These are phyloP conservation scores for Sarcomyxa edulis DNA, from an alignment of 768 basidiomycete genomes.

Conservation along the genomic window DNA sequence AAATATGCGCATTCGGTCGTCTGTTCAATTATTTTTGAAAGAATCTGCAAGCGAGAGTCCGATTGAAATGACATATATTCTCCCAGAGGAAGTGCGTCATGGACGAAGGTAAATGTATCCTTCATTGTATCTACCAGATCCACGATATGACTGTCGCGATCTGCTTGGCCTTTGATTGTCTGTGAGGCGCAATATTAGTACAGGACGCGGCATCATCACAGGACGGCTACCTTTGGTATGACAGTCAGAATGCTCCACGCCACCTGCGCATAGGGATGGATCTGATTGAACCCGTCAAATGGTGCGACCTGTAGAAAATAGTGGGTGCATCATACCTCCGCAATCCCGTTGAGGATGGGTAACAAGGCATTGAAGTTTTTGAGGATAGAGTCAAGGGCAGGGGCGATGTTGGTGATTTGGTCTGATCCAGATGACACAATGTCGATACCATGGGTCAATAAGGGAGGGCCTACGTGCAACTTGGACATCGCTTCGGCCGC, in stretches of 20 bases:
- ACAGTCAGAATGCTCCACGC: slow-evolving; percentile 5
- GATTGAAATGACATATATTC: slow-evolving; percentile 8
- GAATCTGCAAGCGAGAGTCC: too few relatives aligned
- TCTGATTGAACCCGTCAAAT: not conserved
- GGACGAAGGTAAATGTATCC: slow-evolving; percentile 1
- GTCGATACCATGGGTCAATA: too few relatives aligned
- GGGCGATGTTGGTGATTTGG: too few relatives aligned
- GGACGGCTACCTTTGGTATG: not conserved
- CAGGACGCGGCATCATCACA: too few relatives aligned
- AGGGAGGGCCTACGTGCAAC: too few relatives aligned
- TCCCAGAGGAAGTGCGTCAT: not conserved
- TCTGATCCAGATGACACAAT: too few relatives aligned
- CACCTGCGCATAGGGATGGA: slow-evolving; percentile 6
- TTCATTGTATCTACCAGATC: slow-evolving; percentile 1
- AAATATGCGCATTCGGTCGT: slow-evolving; percentile 24
- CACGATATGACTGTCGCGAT: slow-evolving; percentile 1
- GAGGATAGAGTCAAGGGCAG: too few relatives aligned
- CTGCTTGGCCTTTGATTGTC: slow-evolving; percentile 1
- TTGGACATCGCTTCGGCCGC: too few relatives aligned
- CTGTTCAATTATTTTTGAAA: slow-evolving; percentile 16
- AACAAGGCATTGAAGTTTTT: too few relatives aligned
- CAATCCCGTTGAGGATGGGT: not conserved
- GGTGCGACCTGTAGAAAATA: too few relatives aligned
- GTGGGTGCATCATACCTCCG: not conserved
- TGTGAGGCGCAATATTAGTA: not conserved